Base-by-base conservation (phyloP, 495 filamentous ascomycete species). In the Pseudevernia furfuracea region DNA sequence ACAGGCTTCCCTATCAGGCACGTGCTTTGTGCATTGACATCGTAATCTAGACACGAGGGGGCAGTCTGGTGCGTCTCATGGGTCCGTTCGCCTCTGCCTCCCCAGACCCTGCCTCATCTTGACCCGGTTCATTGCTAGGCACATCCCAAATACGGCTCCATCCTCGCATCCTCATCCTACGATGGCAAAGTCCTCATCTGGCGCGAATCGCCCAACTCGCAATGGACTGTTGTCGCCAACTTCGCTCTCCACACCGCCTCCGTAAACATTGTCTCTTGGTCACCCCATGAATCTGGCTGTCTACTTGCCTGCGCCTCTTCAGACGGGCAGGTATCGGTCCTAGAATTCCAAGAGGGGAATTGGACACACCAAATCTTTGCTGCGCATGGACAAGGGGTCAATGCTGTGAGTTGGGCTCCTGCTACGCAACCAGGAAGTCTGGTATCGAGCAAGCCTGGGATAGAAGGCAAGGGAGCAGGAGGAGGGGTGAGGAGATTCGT, bases 151-250 rank as follows among this genome's bases (percentile, higher is more conserved):
- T 97, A 95, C 74, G 94, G 94, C 80, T 96, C 90, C 75, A 97
- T 99, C 76, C 88, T 99, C 53, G 94, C 94, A 63, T 90, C 86
- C 71, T 90, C 92, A 61, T 88, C 87, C 69, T 97, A 96, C 79
- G 95, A 97, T 76, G 94, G 94, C 77, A 96, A 94, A 75, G 93
- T 97, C 67, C 83, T 97, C 73, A 96, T 99, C 80, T 97, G 92
- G 92, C 92, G 92, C 74, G 94, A 99, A 79, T 86, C 88, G 73
- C 77, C 78, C 53, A 75, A 79, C 60, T 79, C 73, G 68, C 71
- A 77, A 61, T 91, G 89, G 90, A 85, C 88, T 68, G 84, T 87
- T 74, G 89, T 96, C 78, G 93, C 91, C 78, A 89, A 93, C 71
- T 93, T 92, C 76, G 85, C 87, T 58, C 86, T 91, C 23, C 92